These are phyloP conservation scores for Laburnicola sp. DNA, from an alignment of 2,329 filamentous ascomycete species.

Conservation along the genomic window DNA sequence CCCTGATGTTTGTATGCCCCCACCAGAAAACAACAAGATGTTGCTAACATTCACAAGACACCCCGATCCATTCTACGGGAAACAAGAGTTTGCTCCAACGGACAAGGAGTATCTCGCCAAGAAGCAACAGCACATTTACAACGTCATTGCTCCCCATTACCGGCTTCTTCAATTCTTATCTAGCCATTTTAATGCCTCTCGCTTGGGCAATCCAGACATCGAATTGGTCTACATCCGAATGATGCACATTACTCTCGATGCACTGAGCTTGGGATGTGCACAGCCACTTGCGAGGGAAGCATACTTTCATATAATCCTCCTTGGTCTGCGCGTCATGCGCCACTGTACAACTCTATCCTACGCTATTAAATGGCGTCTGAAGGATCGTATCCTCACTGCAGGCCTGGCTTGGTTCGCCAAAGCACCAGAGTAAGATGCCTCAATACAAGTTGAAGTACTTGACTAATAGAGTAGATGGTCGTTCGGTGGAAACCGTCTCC, in stretches of 20 bases:
- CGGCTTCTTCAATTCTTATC: conserved; percentile 84
- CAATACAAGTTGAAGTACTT: not conserved
- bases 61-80: conserved; percentile 85
- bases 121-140: conserved; percentile 77
- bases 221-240: conserved; percentile 82
- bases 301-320: conserved; percentile 84
- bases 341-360: conserved; percentile 67
- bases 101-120: conserved; percentile 75
- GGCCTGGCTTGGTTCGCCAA: conserved; percentile 86
- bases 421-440: conserved; percentile 61
- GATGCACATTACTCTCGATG: conserved; percentile 75
- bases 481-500: conserved; percentile 89
- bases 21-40: not conserved
- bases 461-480: conserved; percentile 67
- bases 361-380: conserved; percentile 75
- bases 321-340: conserved; percentile 76
- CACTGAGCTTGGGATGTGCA: conserved; percentile 63
- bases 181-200: conserved; percentile 92
- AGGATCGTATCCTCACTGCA: conserved; percentile 85
- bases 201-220: conserved; percentile 79
- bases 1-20: conserved; percentile 59
- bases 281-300: conserved; percentile 90
- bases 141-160: conserved; percentile 83
- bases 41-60: conserved; percentile 53
- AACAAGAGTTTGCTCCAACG: conserved; percentile 89